phyloP scores from a whole-genome alignment of 202 grass and related monocot genomes.

The Sporobolus alterniflorus region DNA sequence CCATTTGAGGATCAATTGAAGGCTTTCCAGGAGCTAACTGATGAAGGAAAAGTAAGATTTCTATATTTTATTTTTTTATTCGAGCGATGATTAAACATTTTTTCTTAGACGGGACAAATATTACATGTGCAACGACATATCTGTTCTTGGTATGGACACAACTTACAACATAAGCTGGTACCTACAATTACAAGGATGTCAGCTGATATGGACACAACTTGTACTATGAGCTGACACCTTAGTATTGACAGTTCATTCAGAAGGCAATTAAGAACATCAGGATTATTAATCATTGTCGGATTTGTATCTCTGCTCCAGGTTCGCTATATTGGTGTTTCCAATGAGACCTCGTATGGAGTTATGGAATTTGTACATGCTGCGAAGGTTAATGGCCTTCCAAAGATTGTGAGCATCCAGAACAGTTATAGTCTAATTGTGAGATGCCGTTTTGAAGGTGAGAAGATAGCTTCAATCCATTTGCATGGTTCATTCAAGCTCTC shows the following conservation, averaged over 20 bases:
- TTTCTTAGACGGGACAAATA: background rate
- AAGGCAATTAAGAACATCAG: background rate
- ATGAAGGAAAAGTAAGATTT: slow-evolving; percentile 78
- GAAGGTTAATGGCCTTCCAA: slow-evolving; percentile 71
- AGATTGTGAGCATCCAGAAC: slow-evolving; percentile 97
- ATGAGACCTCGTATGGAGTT: slow-evolving; percentile 94
- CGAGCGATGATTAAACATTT: background rate
- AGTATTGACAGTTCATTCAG: background rate
- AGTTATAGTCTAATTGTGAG: slow-evolving; percentile 88
- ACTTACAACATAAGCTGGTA: background rate
- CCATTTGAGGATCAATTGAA: slow-evolving; percentile 85
- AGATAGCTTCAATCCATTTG: background rate
- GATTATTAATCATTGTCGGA: slow-evolving; percentile 5
- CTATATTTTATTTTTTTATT: slow-evolving; percentile 19
- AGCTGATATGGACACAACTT: background rate
- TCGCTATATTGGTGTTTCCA: slow-evolving; percentile 92
- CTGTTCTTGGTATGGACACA: slow-evolving; percentile 7
- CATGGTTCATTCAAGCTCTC: slow-evolving; percentile 4
- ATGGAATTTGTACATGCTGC: slow-evolving; percentile 95
- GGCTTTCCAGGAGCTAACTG: slow-evolving; percentile 83
- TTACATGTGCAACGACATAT: background rate
- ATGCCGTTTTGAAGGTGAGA: slow-evolving; percentile 87
- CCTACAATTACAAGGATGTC: background rate
- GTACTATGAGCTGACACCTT: background rate
- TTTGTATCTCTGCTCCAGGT: slow-evolving; percentile 52